Conservation (phyloP, 75 land plant species). For the Ceratopteris richardii region DNA sequence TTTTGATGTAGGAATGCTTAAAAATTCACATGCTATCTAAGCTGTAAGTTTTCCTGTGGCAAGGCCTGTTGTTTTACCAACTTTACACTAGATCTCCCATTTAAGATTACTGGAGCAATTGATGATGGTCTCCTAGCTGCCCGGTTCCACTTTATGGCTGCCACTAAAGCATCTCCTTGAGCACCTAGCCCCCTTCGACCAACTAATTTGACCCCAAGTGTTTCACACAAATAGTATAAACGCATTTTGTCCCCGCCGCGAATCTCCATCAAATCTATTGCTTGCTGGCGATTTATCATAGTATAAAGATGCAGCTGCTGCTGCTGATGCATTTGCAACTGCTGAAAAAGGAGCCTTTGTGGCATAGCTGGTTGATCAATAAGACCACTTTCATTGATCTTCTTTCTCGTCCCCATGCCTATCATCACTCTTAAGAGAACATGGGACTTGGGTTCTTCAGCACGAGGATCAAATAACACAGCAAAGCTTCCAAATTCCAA, state of each 20-base stretch:
- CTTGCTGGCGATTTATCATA: slow-evolving; percentile 74
- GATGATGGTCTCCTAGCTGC: slow-evolving; percentile 34
- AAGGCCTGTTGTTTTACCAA: slow-evolving; percentile 8
- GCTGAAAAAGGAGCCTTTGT: slow-evolving; percentile 52
- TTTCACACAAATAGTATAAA: slow-evolving; percentile 58
- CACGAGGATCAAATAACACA: slow-evolving; percentile 56
- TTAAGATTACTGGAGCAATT: slow-evolving; percentile 60
- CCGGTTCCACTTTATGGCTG: slow-evolving; percentile 71
- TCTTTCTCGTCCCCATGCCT: slow-evolving; percentile 44
- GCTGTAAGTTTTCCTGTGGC: no score
- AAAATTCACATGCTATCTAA: no score
- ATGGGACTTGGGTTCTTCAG: slow-evolving; percentile 53
- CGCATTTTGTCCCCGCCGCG: slow-evolving; percentile 89
- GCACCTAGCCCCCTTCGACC: slow-evolving; percentile 92
- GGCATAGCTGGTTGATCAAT: slow-evolving; percentile 37
- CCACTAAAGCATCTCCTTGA: slow-evolving; percentile 70
- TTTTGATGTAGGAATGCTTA: no score
- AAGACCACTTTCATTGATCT: slow-evolving; percentile 30
- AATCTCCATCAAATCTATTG: slow-evolving; percentile 79
- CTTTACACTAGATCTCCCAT: slow-evolving; percentile 58
- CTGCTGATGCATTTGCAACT: slow-evolving; percentile 63
- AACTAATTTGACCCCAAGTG: slow-evolving; percentile 81
- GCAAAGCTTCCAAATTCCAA: slow-evolving; percentile 89
- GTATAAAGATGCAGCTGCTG: slow-evolving; percentile 78
- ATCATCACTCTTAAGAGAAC: slow-evolving; percentile 71